Evolutionary conservation across 1,139 yeast species (phyloP).

Genomic region (Saccharomyces hybrid): DNA sequence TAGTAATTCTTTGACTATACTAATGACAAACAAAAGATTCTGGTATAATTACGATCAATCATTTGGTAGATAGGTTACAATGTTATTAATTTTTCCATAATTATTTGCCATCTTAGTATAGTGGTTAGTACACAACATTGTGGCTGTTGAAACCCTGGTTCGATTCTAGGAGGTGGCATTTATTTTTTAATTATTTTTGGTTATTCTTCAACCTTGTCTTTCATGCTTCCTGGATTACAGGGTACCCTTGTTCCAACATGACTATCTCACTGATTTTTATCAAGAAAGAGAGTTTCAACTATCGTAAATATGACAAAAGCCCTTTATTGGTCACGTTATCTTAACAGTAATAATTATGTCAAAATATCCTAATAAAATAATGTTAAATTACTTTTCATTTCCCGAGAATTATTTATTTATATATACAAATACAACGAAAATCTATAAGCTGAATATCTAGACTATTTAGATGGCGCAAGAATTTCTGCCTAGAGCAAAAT

Average conservation of each 20-base stretch:
- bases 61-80: background rate
- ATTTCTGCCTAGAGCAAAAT: background rate
- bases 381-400: background rate
- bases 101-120: conserved; percentile 31
- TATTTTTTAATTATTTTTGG: conserved; percentile 2
- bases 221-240: background rate
- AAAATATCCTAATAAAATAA: background rate
- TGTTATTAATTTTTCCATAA: background rate
- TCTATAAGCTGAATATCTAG: background rate
- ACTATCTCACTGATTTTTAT: background rate
- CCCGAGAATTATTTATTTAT: background rate
- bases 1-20: background rate
- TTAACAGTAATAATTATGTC: background rate
- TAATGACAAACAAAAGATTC: background rate
- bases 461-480: conserved; percentile 10
- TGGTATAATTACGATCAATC: background rate
- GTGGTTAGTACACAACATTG: conserved; percentile 39
- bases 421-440: background rate
- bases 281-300: background rate
- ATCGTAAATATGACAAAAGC: background rate
- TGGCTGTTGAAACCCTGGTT: conserved; percentile 26
- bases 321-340: background rate
- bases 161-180: conserved; percentile 21
- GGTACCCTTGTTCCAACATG: background rate
- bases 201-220: background rate